Conservation (phyloP, 2,329 filamentous ascomycete genomes). For the Myriosclerotinia scirpicola region DNA sequence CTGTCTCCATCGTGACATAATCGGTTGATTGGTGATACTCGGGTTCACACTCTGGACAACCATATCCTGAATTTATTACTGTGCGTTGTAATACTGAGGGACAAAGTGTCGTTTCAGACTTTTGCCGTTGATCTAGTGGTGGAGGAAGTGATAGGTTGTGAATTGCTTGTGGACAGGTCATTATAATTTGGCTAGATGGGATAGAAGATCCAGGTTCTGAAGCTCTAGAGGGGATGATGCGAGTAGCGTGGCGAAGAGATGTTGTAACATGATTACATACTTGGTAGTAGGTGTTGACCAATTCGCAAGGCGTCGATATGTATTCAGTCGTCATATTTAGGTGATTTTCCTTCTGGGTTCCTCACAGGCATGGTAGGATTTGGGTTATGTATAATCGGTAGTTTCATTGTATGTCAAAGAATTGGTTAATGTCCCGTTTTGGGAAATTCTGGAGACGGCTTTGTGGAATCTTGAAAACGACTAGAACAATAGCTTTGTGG, state of each 20-base stretch:
- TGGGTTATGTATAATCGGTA: no score
- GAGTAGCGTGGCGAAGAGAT: conserved; percentile 14
- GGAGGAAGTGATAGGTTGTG: conserved; percentile 17
- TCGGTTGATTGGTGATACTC: conserved; percentile 14
- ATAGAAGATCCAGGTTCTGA: neutral
- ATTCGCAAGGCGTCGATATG: conserved; percentile 1
- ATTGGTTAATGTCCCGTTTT: neutral
- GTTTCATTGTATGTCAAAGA: neutral
- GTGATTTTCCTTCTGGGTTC: neutral
- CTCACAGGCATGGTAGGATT: neutral
- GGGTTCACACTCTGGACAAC: conserved; percentile 20
- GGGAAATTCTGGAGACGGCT: neutral
- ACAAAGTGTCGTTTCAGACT: neutral
- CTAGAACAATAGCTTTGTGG: no score
- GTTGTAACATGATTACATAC: conserved; percentile 17
- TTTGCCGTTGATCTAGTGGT: neutral
- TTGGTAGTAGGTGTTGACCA: conserved; percentile 16
- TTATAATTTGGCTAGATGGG: neutral
- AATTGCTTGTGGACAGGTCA: conserved; percentile 15
- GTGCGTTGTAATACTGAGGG: neutral
- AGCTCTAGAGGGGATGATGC: neutral
- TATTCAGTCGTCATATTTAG: conserved; percentile 3
- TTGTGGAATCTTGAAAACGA: neutral
- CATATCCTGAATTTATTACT: conserved; percentile 16
- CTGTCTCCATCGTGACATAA: neutral